Percentiles rank a stretch among this genome's conserved stretches.
Conservation (phyloP, 306 rosid species). For the Styphnolobium japonicum region DNA sequence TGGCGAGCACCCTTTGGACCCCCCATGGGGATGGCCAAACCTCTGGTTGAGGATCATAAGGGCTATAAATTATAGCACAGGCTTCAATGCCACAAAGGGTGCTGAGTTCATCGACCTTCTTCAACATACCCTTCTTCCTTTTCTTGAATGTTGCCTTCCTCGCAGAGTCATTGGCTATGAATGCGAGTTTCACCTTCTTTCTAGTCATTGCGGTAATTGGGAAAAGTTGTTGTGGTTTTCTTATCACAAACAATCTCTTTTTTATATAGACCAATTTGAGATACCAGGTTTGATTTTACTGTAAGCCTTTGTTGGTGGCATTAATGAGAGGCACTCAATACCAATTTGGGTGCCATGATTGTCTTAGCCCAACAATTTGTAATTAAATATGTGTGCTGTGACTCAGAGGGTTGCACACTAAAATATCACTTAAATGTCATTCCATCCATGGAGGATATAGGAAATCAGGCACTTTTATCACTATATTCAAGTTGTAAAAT, state of each 20-base stretch:
- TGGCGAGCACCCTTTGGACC: not conserved
- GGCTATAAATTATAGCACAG: constrained; percentile 33
- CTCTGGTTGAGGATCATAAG: constrained; percentile 24
- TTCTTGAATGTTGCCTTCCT: constrained; percentile 38
- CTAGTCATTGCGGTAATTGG: constrained; percentile 14
- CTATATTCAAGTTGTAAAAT: not conserved
- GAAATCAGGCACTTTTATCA: not conserved
- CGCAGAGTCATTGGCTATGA: constrained; percentile 27
- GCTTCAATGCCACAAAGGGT: constrained; percentile 42
- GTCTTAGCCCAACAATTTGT: too few species aligned
- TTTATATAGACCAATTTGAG: constrained; percentile 6
- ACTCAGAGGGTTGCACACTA: not conserved
- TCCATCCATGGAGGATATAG: not conserved
- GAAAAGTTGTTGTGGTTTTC: not conserved
- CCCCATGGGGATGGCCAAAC: constrained; percentile 35
- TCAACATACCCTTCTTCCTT: constrained; percentile 33
- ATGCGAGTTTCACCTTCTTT: constrained; percentile 37
- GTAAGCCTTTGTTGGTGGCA: not conserved
- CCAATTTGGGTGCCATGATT: not conserved
- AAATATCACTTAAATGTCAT: not conserved
- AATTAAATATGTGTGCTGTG: not conserved
- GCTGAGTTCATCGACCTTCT: constrained; percentile 33
- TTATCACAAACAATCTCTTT: not conserved
- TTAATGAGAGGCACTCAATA: not conserved
- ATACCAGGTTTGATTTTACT: not conserved